Evolutionary conservation across 1,284 basidiomycete genomes (phyloP).

Genomic region (Ceratobasidium sp.): DNA sequence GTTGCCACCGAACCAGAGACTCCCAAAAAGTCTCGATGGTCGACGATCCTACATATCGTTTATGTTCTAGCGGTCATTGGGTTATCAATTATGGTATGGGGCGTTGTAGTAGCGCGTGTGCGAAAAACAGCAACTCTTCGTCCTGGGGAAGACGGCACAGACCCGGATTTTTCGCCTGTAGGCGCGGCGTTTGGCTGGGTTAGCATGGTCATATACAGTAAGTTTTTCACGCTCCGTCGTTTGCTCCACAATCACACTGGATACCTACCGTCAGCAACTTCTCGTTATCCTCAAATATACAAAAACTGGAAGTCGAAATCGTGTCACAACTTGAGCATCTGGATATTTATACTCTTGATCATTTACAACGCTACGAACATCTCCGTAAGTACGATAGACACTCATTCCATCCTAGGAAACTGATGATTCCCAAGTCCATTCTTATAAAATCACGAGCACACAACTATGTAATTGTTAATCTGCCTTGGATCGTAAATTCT

Average conservation of each 20-base stretch:
- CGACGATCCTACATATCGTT: not conserved
- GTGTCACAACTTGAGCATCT: conserved; percentile 34
- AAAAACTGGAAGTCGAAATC: conserved; percentile 38
- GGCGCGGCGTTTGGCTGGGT: conserved; percentile 34
- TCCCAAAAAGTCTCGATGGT: conserved; percentile 1
- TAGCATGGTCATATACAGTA: conserved; percentile 37
- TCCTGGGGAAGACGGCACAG: conserved; percentile 35
- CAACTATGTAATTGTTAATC: conserved; percentile 23
- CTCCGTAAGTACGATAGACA: not conserved
- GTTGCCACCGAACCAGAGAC: not conserved
- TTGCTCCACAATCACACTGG: not conserved
- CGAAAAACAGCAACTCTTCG: conserved; percentile 25
- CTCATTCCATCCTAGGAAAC: not conserved
- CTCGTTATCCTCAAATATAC: conserved; percentile 36
- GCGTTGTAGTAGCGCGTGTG: conserved; percentile 17
- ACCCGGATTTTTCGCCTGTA: conserved; percentile 19
- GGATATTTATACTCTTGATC: conserved; percentile 27
- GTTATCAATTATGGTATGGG: conserved; percentile 37
- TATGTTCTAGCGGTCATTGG: conserved; percentile 24
- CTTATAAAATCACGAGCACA: conserved; percentile 17
- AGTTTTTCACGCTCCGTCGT: not conserved
- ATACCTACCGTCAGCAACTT: conserved; percentile 1
- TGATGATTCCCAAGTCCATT: not conserved
- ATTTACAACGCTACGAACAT: conserved; percentile 17
- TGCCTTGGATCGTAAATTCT: conserved; percentile 30